A percentile compares a stretch with the other conserved stretches of the same genome.
Conservation (phyloP, 2,329 filamentous ascomycete species). For the Stylonectria norvegica region DNA sequence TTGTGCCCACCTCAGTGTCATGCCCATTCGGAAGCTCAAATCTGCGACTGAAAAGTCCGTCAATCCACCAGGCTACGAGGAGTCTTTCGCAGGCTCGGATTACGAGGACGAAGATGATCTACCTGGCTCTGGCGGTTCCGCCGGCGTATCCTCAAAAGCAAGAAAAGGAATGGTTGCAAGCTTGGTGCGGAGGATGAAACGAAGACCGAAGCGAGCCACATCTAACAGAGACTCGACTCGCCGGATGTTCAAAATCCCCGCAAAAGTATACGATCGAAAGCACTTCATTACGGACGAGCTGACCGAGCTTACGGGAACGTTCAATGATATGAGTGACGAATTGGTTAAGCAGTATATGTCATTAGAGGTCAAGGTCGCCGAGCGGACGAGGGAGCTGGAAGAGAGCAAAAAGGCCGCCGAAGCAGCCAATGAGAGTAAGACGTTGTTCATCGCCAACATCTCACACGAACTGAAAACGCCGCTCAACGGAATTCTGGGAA, state of each 20-base stretch:
- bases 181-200: constrained; percentile 37
- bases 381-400: constrained; percentile 80
- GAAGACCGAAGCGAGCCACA: constrained; percentile 28
- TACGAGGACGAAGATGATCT: constrained; percentile 40
- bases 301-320: constrained; percentile 78
- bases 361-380: constrained; percentile 78
- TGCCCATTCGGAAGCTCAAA: constrained; percentile 74
- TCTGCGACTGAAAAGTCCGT: constrained; percentile 72
- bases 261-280: constrained; percentile 71
- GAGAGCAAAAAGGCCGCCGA: constrained; percentile 89
- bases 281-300: constrained; percentile 79
- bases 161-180: constrained; percentile 40
- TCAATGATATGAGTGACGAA: constrained; percentile 93
- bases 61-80: constrained; percentile 58
- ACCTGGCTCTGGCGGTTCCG: constrained; percentile 40
- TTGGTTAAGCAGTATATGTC: constrained; percentile 80
- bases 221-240: constrained; percentile 40
- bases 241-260: constrained; percentile 76
- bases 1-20: constrained; percentile 75
- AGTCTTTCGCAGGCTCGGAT: constrained; percentile 42
- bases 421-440: constrained; percentile 96
- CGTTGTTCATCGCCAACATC: constrained; percentile 95
- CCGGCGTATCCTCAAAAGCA: constrained; percentile 43
- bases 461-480: constrained; percentile 86
- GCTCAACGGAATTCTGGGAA: constrained; percentile 90